Base-by-base conservation (phyloP, 2,329 filamentous ascomycete species). In the Microsporum canis region DNA sequence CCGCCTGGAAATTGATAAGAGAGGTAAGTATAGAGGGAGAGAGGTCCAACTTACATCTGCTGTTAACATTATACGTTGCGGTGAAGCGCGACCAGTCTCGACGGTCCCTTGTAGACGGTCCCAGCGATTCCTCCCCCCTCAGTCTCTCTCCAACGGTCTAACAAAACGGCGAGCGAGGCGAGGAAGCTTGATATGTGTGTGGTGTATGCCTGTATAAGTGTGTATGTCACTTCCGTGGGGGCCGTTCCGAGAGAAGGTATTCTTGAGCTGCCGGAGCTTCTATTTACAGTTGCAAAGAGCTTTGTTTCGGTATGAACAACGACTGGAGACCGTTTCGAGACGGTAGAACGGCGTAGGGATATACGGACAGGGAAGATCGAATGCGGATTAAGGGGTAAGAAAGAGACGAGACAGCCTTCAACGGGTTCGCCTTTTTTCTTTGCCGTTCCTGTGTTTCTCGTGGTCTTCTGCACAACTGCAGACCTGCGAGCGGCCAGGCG, bases 11-110 rank as follows among this genome's bases (percentile, higher is more conserved):
- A 56, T 49, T 27, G 23, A 49, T 27, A 49, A 29, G 45, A 27
- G 27, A 29, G 31, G 31, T 56, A 55, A 34, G 36, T 17, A 34
- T 27, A 34, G 23, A 55, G 17, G 33, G 12, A 38, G 36, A 34
- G 43, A 62, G 63, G 59, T 66, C 70, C 70, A 38, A 63, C 71
- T 71, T 72, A 72, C 70, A 10, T 53, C 68, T 72, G 74, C 71
- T 71, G 72, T 74, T 72, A 72, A 74, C 74, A 70, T 72, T 60
- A 59, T 55, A 53, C 49, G 49, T 57, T 47, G 47, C 38, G 49
- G 53, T 55, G 57, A 60, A 38, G 60, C 36, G 60, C 58, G 60
- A 63, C 60, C 59, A 62, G 60, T 31, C 58, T 56, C 23, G 56
- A 62, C 57, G 34, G 43, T 47, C 29, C 34, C n/a, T 43, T 31